phyloP scores from a whole-genome alignment of 495 filamentous ascomycete genomes.

The Geoglossum glabrum region DNA sequence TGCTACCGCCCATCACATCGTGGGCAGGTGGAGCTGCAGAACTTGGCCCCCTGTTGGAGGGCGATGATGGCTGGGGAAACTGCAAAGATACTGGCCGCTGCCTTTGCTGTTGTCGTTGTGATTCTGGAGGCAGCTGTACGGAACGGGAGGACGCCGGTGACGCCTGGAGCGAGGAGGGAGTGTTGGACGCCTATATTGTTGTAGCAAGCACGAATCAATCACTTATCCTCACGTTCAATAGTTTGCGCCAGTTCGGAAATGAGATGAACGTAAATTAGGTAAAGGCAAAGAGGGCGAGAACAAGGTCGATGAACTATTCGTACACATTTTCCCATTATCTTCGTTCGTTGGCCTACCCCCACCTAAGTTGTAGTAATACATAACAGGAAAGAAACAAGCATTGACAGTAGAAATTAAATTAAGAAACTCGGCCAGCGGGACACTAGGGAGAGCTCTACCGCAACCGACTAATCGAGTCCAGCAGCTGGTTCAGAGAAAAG shows the following conservation, averaged over 20 bases:
- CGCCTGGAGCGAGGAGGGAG: background rate
- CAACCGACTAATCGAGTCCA: background rate
- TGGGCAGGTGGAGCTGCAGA: background rate
- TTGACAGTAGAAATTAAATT: background rate
- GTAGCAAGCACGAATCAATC: background rate
- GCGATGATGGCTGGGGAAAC: background rate
- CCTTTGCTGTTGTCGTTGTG: background rate
- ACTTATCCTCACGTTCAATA: background rate
- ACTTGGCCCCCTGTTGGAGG: background rate
- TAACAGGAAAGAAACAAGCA: background rate
- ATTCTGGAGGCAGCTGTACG: background rate
- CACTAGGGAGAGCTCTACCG: background rate
- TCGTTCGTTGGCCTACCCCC: background rate
- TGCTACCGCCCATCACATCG: background rate
- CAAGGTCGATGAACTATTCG: background rate
- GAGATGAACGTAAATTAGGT: background rate
- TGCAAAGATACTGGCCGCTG: background rate
- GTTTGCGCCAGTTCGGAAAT: background rate
- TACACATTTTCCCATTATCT: background rate
- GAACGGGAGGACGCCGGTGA: background rate
- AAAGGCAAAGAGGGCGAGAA: background rate
- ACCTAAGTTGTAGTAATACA: background rate
- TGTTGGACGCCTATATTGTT: background rate
- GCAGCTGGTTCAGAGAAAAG: background rate
- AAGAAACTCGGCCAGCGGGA: background rate